These are phyloP conservation scores for Bertia moriformis DNA, from an alignment of 2,329 filamentous ascomycete genomes.

Conservation along the genomic window DNA sequence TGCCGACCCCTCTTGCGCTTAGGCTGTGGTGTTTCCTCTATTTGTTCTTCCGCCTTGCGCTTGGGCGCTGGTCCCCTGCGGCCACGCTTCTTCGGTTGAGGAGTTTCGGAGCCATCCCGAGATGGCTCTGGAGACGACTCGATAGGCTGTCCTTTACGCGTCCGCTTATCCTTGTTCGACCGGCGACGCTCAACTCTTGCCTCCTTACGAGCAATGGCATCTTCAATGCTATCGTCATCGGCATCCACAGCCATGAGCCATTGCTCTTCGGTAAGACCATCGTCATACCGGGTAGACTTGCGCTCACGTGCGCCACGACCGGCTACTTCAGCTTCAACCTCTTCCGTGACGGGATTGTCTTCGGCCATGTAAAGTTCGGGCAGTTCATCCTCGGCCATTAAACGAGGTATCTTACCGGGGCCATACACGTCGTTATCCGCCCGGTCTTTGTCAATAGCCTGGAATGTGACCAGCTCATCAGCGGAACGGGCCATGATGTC, in stretches of 20 bases:
- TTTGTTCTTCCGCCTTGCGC: conserved; percentile 70
- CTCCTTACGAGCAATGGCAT: conserved; percentile 78
- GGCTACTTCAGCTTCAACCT: conserved; percentile 54
- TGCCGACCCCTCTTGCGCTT: conserved; percentile 61
- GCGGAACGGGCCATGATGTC: conserved; percentile 83
- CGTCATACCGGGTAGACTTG: conserved; percentile 87
- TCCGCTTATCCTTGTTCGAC: conserved; percentile 56
- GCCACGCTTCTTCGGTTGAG: conserved; percentile 61
- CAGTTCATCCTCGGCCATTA: conserved; percentile 76
- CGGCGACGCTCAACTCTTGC: conserved; percentile 70
- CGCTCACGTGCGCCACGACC: conserved; percentile 91
- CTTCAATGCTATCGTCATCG: conserved; percentile 82
- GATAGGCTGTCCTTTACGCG: conserved; percentile 17
- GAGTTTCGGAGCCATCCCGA: conserved; percentile 64
- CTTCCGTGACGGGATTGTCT: conserved; percentile 65
- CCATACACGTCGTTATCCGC: conserved; percentile 56
- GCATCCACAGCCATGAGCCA: conserved; percentile 97
- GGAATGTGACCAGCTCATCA: conserved; percentile 64
- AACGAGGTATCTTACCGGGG: conserved; percentile 51
- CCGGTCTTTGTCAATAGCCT: conserved; percentile 68
- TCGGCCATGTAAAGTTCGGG: conserved; percentile 90
- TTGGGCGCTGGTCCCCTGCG: conserved; percentile 64
- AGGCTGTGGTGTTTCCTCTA: conserved; percentile 65
- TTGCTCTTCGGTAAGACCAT: conserved; percentile 94
- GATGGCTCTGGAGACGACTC: conserved; percentile 67